Evolutionary conservation across 306 rosid species (phyloP), one percentile per base, ranked within the genome.

Genomic region (Dicorynia guianensis): DNA sequence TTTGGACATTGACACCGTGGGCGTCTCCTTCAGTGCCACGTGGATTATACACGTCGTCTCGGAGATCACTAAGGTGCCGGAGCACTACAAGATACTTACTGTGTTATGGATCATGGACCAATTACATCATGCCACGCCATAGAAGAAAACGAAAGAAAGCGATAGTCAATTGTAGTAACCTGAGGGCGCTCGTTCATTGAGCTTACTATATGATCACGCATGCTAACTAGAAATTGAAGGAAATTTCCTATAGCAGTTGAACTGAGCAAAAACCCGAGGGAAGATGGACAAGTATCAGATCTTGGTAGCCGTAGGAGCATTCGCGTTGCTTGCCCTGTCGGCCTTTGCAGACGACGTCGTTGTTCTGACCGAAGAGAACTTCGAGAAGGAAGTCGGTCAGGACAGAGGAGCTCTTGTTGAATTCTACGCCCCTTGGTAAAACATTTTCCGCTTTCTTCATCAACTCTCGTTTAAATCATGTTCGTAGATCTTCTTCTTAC

Each of bases 361-460:
- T 48, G 96, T 96, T 17, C 91, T 96, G 4, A 85, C 96, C 0
- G 91, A 87, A 84, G 92, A 83, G 3, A 93, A 90, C 82, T 96
- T 96, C 83, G 91, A 96, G 84, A 86, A 87, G 77, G 97, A 90
- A 79, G 91, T 96, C 63, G 99, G 99, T 75, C 93, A 87, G 72
- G 93, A 92, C 64, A 86, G 64, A 79, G 91, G 88, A 81, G 97
- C 99, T 82, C 93, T 92, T 65, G 97, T 95, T 70, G 92, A 95
- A 83, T 95, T 95, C 85, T 96, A 96, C 79, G 99, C 99, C 67
- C 99, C 99, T 36, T 95, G 99, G 96, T 95, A 87, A 25, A 3
- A 18, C 52, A 49, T 55, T 55, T 30, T 59, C 34, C 13, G 33
- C 36, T 19, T 6, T 34, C 11, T 20, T 11, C 40, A 11, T 54